phyloP scores from a whole-genome alignment of 306 rosid genomes.

The Casuarina glauca region DNA sequence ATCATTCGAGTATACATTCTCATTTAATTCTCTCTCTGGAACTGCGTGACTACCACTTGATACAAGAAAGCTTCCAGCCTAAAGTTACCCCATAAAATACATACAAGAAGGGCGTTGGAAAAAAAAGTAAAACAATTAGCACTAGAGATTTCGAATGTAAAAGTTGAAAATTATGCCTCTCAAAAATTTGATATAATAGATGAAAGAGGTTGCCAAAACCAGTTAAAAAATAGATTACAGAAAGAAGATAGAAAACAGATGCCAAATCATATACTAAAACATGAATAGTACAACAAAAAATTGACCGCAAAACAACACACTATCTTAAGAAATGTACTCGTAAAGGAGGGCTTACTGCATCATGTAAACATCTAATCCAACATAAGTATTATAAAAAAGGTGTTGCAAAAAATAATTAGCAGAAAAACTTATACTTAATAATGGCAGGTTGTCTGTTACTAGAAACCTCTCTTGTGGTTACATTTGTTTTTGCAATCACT shows the following conservation, averaged over 20 bases:
- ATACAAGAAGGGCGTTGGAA: conserved; percentile 11
- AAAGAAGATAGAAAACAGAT: conserved; percentile 9
- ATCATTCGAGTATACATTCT: conserved; percentile 68
- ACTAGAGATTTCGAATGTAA: conserved; percentile 8
- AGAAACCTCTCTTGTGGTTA: not conserved
- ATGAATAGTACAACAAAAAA: not conserved
- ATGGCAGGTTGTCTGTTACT: not conserved
- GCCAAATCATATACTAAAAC: conserved; percentile 2
- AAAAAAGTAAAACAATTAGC: conserved; percentile 12
- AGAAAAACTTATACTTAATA: not conserved
- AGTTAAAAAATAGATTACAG: conserved; percentile 7
- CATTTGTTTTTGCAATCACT: not conserved
- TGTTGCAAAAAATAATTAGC: not conserved
- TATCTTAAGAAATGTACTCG: not conserved
- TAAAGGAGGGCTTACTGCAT: not conserved
- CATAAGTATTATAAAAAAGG: not conserved
- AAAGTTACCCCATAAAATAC: conserved; percentile 36
- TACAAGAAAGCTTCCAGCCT: conserved; percentile 87
- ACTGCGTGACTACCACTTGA: conserved; percentile 62
- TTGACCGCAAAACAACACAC: not conserved
- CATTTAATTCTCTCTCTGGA: conserved; percentile 73
- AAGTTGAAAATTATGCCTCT: not conserved
- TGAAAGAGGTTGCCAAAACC: conserved; percentile 6
- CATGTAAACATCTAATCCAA: not conserved
- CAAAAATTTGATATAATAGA: conserved; percentile 16